Conservation (phyloP, 2,329 filamentous ascomycete genomes). For the Botrytis elliptica region DNA sequence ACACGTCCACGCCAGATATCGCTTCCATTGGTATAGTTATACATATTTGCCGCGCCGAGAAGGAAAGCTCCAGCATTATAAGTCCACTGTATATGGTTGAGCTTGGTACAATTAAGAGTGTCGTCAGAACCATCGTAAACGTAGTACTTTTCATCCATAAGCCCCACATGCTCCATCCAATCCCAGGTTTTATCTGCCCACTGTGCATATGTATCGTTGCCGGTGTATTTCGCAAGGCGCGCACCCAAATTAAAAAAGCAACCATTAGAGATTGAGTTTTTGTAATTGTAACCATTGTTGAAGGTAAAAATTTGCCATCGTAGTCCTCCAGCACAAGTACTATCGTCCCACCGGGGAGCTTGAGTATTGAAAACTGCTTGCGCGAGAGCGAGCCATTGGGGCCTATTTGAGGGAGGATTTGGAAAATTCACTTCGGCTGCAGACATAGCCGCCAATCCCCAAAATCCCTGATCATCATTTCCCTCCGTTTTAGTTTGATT, state of each 20-base stretch:
- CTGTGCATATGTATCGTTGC: conserved; percentile 71
- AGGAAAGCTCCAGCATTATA: conserved; percentile 69
- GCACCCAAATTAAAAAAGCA: conserved; percentile 64
- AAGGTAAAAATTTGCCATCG: conserved; percentile 84
- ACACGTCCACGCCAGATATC: conserved; percentile 61
- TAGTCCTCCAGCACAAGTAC: conserved; percentile 70
- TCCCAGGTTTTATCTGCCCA: conserved; percentile 76
- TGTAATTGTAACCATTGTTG: conserved; percentile 81
- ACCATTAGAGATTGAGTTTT: conserved; percentile 62
- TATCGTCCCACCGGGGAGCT: conserved; percentile 67
- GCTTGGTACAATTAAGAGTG: conserved; percentile 54
- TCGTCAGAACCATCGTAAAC: conserved; percentile 63
- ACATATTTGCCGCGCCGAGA: conserved; percentile 66
- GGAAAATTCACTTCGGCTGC: conserved; percentile 67
- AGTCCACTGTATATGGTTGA: conserved; percentile 64
- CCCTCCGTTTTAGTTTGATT: conserved; percentile 68
- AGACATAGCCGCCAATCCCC: conserved; percentile 68
- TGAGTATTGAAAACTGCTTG: conserved; percentile 82
- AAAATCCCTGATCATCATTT: conserved; percentile 76
- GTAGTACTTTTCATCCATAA: conserved; percentile 59
- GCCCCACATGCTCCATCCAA: conserved; percentile 58
- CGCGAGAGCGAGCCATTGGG: conserved; percentile 69
- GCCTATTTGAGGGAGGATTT: conserved; percentile 54
- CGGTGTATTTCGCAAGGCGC: conserved; percentile 72
- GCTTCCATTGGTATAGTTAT: conserved; percentile 56